These are phyloP conservation scores for Penicillium sp. DNA, from an alignment of 2,329 filamentous ascomycete species.

Conservation along the genomic window DNA sequence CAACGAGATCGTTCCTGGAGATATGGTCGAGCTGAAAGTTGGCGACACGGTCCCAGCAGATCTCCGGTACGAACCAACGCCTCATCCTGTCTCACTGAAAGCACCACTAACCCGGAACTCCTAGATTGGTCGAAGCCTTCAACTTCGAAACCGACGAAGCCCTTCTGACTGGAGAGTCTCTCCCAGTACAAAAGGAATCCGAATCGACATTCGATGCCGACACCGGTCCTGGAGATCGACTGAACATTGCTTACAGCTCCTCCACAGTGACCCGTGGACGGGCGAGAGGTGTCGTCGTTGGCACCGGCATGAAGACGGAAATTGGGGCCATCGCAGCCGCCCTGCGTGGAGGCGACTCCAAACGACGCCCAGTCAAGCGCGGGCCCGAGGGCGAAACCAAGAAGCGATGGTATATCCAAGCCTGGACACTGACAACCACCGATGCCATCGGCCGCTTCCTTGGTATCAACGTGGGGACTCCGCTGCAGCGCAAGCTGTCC, in stretches of 20 bases:
- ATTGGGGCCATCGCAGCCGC: constrained; percentile 63
- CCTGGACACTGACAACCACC: constrained; percentile 52
- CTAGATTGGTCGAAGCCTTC: constrained; percentile 56
- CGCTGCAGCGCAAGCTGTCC: constrained; percentile 66
- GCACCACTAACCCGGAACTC: constrained; percentile 1
- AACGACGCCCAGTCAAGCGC: constrained; percentile 52
- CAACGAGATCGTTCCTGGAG: constrained; percentile 62
- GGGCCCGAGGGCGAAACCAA: constrained; percentile 50
- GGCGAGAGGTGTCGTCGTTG: constrained; percentile 58
- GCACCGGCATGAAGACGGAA: constrained; percentile 62
- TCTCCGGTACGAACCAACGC: constrained; percentile 46
- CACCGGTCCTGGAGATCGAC: constrained; percentile 58
- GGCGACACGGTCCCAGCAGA: constrained; percentile 64
- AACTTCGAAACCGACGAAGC: constrained; percentile 74
- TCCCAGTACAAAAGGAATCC: constrained; percentile 57
- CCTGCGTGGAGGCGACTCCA: constrained; percentile 60
- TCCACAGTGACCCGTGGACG: constrained; percentile 61
- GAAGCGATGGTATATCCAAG: constrained; percentile 54
- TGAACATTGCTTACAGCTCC: constrained; percentile 62
- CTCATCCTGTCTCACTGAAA: no score
- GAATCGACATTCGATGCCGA: constrained; percentile 47
- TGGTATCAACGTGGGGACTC: constrained; percentile 66
- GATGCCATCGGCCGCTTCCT: constrained; percentile 63
- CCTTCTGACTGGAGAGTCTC: constrained; percentile 61
- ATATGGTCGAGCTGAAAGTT: constrained; percentile 55